Base-by-base conservation (phyloP, 1,284 basidiomycete species). In the Pascua sp. region DNA sequence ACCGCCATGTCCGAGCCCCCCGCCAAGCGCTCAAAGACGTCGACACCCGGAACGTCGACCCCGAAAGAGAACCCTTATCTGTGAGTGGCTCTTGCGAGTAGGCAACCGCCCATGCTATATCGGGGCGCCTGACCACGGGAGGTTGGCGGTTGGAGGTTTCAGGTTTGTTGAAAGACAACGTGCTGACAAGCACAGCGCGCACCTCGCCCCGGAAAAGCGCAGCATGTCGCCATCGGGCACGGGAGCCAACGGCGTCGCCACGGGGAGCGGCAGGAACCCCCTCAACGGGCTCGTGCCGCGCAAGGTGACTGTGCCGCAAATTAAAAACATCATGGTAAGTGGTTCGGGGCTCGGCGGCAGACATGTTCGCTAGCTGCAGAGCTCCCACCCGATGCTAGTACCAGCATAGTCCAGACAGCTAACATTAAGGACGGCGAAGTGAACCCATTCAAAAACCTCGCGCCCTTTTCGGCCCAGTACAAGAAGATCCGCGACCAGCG, bases 381-480 rank as follows among this genome's bases (percentile, higher is more conserved):
- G n/a, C 11, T 18, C 5, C 43, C 42, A 17, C 13, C 17, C 42
- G 24, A 32, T 32, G 24, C 24, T 4, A 32, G 24, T 32, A 32
- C 24, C 24, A 32, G 4, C 3, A n/a, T 32, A 32, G 4, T 7
- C 3, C 24, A 32, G 24, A 32, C 42, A 40, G 40, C 36, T 51
- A 15, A 58, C 38, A 32, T 11, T n/a, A 32, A 92, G 91, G 86
- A 89, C 66, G 86, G 89, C 63, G 85, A 90, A 48, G 67, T 86
- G 52, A 98, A 98, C 72, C 90, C 94, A 0, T 98, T 98, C 79
- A 95, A 89, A 15, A 86, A 86, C 62, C 59, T 71, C 4, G 75
- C 75, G 51, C 87, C 89, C 0, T 90, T 88, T 73, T 85, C 90
- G 0, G 75, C 82, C 4, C 83, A 87, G 59, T 98, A 97, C 81